phyloP scores from a whole-genome alignment of 2,329 filamentous ascomycete genomes.

The Alternaria novae-zelandiae region DNA sequence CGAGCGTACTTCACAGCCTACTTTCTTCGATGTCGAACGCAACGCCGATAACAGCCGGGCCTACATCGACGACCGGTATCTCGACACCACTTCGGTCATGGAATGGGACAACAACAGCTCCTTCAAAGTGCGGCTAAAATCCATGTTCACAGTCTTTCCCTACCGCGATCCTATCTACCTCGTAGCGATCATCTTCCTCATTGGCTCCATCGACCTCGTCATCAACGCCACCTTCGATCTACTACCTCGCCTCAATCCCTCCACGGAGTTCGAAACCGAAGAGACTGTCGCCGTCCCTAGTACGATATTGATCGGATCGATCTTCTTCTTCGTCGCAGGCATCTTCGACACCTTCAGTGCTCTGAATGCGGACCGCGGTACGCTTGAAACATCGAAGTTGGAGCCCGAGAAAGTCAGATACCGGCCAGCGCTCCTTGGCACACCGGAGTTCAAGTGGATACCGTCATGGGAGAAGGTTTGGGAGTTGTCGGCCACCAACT shows the following conservation, averaged over 20 bases:
- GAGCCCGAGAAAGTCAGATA: constrained; percentile 18
- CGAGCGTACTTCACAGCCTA: constrained; percentile 15
- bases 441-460: constrained; percentile 34
- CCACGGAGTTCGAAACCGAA: constrained; percentile 19
- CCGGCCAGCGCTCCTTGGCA: constrained; percentile 32
- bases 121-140: constrained; percentile 7
- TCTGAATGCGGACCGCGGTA: constrained; percentile 30
- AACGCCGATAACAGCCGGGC: not conserved
- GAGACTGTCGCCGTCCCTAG: constrained; percentile 28
- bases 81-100: not conserved
- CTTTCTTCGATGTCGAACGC: constrained; percentile 6
- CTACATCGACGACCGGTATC: not conserved
- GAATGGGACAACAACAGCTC: constrained; percentile 4
- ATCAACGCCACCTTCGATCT: constrained; percentile 39
- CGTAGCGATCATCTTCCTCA: constrained; percentile 32
- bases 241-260: constrained; percentile 16
- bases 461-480: constrained; percentile 22
- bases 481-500: constrained; percentile 23
- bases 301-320: constrained; percentile 33
- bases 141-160: constrained; percentile 32
- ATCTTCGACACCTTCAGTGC: constrained; percentile 35
- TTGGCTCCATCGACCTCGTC: constrained; percentile 33
- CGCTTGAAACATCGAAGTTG: constrained; percentile 17
- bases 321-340: constrained; percentile 37
- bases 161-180: constrained; percentile 38